Evolutionary conservation across 176 grass and related monocot species (phyloP), one percentile per base, ranked within the genome.

Genomic region (Luzula sylvatica): DNA sequence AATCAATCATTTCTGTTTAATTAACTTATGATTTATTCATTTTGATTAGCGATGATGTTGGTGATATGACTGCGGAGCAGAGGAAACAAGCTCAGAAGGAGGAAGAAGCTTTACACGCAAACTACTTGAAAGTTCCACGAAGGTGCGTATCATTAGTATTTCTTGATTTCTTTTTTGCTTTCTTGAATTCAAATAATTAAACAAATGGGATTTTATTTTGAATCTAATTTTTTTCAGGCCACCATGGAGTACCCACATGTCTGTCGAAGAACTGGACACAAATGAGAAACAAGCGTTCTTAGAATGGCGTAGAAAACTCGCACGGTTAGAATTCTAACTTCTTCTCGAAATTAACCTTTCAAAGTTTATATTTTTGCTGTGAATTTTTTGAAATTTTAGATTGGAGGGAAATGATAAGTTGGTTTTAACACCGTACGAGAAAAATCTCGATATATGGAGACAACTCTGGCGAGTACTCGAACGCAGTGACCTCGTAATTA

Each of bases 381-480:
- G n/a, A n/a, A 60, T 58, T 3, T 2, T 56, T 51, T 72, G 24
- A 47, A 22, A 62, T 11, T 69, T 9, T 30, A 95, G 88, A 58
- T 63, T 95, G 42, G 80, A 95, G 70, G 89, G 85, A 67, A 88
- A 95, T 70, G 77, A 95, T 56, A 81, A 71, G 51, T 83, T 95
- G 69, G 62, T 96, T 14, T 68, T 89, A 65, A 89, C 90, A 7
- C 29, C 92, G n/a, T 98, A 79, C 62, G 92, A 98, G 68, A 98
- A 90, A 65, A 98, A 98, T 24, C 67, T 98, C 67, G 92, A 87
- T 60, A 83, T 98, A 26, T 98, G 92, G 92, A 98, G 92, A 66
- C 92, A 98, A 56, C 81, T 98, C 12, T 98, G 81, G 92, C 79
- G 78, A 83, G 92, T 98, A 39, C 81, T 98, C 29, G 92, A 98